Conservation (phyloP, 257 asterid genomes). For the Buddleja alternifolia region DNA sequence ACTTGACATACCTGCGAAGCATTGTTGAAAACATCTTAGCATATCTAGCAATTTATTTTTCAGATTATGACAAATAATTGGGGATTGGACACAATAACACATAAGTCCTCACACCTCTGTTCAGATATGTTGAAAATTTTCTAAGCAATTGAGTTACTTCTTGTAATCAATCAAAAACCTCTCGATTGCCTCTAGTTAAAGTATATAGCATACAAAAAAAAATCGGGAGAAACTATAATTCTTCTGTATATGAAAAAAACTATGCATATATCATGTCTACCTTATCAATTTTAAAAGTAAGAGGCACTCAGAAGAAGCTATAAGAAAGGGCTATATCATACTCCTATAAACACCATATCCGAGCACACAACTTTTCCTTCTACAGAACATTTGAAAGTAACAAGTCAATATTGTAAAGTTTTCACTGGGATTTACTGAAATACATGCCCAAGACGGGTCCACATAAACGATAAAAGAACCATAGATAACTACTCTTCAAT, state of each 20-base stretch:
- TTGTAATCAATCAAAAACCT: neutral
- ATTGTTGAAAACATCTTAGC: constrained; percentile 14
- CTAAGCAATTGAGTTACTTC: neutral
- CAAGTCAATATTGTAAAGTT: too few species aligned
- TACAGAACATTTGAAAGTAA: too few species aligned
- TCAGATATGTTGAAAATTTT: neutral
- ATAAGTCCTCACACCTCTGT: constrained; percentile 7
- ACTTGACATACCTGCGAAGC: constrained; percentile 58
- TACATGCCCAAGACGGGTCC: too few species aligned
- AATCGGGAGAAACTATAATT: neutral
- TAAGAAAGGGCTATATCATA: too few species aligned
- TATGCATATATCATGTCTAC: neutral
- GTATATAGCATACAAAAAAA: neutral
- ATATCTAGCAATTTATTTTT: constrained; percentile 10
- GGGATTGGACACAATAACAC: constrained; percentile 9
- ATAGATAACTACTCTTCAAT: neutral
- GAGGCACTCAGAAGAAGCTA: neutral
- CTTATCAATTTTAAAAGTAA: constrained; percentile 12
- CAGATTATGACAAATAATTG: constrained; percentile 24
- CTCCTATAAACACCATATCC: too few species aligned
- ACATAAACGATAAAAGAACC: neutral
- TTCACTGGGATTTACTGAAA: too few species aligned
- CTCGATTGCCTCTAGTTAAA: neutral
- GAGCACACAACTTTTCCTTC: too few species aligned
- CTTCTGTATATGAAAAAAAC: neutral